These are phyloP conservation scores for Suillus subluteus DNA, from an alignment of 768 basidiomycete genomes.

Conservation along the genomic window DNA sequence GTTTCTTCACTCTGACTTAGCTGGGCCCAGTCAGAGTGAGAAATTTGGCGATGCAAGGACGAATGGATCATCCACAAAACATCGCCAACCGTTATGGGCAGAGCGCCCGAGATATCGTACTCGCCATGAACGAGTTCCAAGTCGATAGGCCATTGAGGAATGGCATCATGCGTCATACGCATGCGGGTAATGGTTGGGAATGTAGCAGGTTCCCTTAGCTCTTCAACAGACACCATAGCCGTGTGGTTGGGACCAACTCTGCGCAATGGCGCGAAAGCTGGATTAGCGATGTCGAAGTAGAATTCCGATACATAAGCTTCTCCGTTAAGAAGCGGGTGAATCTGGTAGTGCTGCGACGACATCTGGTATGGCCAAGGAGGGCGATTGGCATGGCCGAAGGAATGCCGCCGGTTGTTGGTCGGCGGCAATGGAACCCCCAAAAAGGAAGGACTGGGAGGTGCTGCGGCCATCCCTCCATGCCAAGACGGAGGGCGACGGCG, in stretches of 20 bases:
- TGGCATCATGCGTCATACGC: conserved; percentile 57
- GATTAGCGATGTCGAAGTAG: conserved; percentile 58
- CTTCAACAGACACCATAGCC: conserved; percentile 42
- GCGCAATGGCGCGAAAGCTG: conserved; percentile 48
- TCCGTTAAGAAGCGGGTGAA: conserved; percentile 48
- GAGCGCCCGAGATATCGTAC: conserved; percentile 27
- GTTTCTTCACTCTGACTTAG: conserved; percentile 32
- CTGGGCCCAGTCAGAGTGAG: conserved; percentile 39
- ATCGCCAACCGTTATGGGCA: conserved; percentile 61
- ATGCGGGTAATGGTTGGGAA: conserved; percentile 56
- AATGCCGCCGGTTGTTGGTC: conserved; percentile 25
- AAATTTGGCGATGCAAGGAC: conserved; percentile 46
- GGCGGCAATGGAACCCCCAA: conserved; percentile 22
- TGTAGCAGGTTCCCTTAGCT: conserved; percentile 56
- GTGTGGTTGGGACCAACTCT: conserved; percentile 43
- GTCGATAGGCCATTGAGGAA: conserved; percentile 66
- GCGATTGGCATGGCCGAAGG: conserved; percentile 30
- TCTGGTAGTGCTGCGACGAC: conserved; percentile 30
- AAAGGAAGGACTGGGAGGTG: conserved; percentile 27
- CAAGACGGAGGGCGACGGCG: conserved; percentile 48
- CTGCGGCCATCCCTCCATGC: conserved; percentile 36
- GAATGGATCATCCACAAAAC: conserved; percentile 55
- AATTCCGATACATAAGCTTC: conserved; percentile 49
- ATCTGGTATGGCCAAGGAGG: conserved; percentile 25
- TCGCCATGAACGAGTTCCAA: conserved; percentile 43